phyloP scores from a whole-genome alignment of 2,329 filamentous ascomycete genomes.

The Alternaria tenuissima region DNA sequence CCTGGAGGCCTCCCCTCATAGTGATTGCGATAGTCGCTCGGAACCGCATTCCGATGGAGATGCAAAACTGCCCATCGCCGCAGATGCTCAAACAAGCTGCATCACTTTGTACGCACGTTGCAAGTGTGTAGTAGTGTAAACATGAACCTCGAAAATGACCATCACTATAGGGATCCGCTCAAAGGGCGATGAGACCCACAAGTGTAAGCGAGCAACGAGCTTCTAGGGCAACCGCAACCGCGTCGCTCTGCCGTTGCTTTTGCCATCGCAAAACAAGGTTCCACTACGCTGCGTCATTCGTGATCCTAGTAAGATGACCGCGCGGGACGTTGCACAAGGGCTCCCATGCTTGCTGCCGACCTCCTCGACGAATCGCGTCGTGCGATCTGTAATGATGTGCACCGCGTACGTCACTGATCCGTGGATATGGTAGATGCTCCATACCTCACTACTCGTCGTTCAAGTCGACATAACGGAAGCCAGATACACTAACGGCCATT shows the following conservation, averaged over 20 bases:
- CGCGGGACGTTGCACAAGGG: slow-evolving; percentile 30
- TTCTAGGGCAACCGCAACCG: slow-evolving; percentile 22
- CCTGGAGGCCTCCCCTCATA: background rate
- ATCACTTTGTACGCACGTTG: background rate
- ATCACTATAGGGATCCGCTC: background rate
- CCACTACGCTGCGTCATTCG: slow-evolving; percentile 31
- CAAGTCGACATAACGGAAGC: slow-evolving; percentile 8
- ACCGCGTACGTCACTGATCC: slow-evolving; percentile 27
- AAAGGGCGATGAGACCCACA: background rate
- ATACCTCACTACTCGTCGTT: slow-evolving; percentile 15
- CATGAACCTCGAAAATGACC: background rate
- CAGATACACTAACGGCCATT: slow-evolving; percentile 5
- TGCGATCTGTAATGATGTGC: slow-evolving; percentile 11
- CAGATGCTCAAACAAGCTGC: background rate
- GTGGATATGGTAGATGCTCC: slow-evolving; percentile 17
- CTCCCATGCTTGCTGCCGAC: slow-evolving; percentile 26
- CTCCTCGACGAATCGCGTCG: slow-evolving; percentile 19
- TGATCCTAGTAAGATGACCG: slow-evolving; percentile 20
- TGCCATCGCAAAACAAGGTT: slow-evolving; percentile 34
- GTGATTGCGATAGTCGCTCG: background rate
- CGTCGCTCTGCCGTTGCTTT: slow-evolving; percentile 2
- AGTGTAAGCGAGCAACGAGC: slow-evolving; percentile 10
- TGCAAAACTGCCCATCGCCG: background rate
- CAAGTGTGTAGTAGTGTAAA: background rate
- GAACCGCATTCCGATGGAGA: background rate